Evolutionary conservation across 1,284 basidiomycete species (phyloP), one percentile per base, ranked within the genome.

Genomic region (Fomitopsis schrenkii): DNA sequence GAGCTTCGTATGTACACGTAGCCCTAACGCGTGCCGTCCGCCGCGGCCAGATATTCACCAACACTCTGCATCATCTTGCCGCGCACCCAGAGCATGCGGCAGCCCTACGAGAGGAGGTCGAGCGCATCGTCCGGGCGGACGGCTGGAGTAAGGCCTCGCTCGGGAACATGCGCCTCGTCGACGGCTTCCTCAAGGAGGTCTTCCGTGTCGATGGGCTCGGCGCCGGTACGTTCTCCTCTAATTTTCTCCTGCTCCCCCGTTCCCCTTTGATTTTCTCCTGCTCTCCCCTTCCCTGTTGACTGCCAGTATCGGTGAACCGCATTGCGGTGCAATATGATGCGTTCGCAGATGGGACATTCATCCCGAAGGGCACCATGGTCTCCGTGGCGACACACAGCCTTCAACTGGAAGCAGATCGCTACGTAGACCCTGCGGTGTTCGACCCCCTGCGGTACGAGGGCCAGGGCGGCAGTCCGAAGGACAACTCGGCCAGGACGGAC

Each of bases 131-230:
- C 9, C 59, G 63, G 0, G 64, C 70, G 35, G 75, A 82, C 26
- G 81, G 82, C 0, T 82, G 81, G 79, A 78, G 76, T 0, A 82
- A 82, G 65, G 66, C 67, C 0, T 71, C 77, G 0, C 68, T 84
- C 57, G 67, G 64, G 8, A 80, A 79, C 57, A 77, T 84, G 76
- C 67, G 71, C 59, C 80, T 80, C 59, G 64, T 84, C 19, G 83
- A 85, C 63, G 83, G 81, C 62, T 82, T 85, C 66, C 62, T 85
- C 57, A 77, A 78, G 55, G 82, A 84, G 66, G 76, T 77, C 1
- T 74, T 76, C 58, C 72, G 82, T 15, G 62, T 75, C 48, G 73
- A 74, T 41, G 75, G 73, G 0, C 64, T 73, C 19, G 62, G 55
- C 52, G 36, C 52, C 22, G 54, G 57, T 58, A 57, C 17, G 69